These are phyloP conservation scores for Fonsecaea erecta DNA, from an alignment of 2,329 filamentous ascomycete genomes.

Conservation along the genomic window DNA sequence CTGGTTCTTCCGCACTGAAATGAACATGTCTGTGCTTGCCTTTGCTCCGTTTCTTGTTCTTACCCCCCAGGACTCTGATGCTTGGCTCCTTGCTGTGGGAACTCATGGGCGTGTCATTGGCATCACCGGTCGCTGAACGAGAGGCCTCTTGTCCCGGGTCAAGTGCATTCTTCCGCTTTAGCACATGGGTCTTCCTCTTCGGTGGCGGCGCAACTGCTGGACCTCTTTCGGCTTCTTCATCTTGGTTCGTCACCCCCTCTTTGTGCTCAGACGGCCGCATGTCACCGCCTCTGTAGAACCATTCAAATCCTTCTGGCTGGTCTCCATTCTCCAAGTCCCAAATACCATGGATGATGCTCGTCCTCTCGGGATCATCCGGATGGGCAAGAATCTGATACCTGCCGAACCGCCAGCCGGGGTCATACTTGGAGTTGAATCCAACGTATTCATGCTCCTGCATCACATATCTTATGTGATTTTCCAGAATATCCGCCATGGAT, in stretches of 20 bases:
- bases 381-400: constrained; percentile 24
- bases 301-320: constrained; percentile 21
- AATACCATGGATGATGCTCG: constrained; percentile 30
- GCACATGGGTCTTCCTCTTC: background rate
- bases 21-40: background rate
- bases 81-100: background rate
- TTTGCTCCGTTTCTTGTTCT: background rate
- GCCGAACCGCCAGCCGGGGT: constrained; percentile 20
- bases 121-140: background rate
- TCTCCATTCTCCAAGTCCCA: constrained; percentile 31
- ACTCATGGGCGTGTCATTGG: background rate
- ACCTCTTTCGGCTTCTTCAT: background rate
- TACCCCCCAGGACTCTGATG: background rate
- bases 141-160: background rate
- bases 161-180: constrained; percentile 4
- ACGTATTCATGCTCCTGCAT: constrained; percentile 3
- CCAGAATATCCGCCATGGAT: constrained; percentile 24
- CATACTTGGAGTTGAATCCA: too few relatives aligned
- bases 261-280: constrained; percentile 4
- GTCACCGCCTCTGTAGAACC: constrained; percentile 31
- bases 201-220: background rate
- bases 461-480: constrained; percentile 20
- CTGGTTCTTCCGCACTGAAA: background rate
- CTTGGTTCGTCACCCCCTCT: background rate
- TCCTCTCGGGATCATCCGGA: constrained; percentile 20